These are phyloP conservation scores for Metarhizium brunneum DNA, from an alignment of 2,329 filamentous ascomycete genomes.

Conservation along the genomic window DNA sequence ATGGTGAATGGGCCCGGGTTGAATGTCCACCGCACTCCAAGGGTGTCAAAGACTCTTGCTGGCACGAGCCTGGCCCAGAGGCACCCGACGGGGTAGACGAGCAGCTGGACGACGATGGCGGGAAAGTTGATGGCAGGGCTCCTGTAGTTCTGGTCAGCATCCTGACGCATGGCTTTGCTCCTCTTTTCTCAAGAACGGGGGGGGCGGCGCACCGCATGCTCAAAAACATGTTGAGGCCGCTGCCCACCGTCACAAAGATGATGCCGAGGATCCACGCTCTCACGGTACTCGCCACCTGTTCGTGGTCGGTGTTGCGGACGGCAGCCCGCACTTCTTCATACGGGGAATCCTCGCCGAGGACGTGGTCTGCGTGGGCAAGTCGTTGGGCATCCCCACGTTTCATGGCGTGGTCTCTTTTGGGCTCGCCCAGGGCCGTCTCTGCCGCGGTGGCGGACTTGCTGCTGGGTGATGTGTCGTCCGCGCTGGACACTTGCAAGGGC, in stretches of 20 bases:
- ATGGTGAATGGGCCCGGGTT: too few species aligned
- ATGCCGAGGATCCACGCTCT: slow-evolving; percentile 34
- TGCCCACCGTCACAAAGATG: slow-evolving; percentile 31
- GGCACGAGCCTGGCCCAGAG: slow-evolving; percentile 21
- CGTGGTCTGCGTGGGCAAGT: slow-evolving; percentile 19
- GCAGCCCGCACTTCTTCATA: slow-evolving; percentile 12
- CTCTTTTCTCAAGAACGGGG: too few species aligned
- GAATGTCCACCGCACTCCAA: slow-evolving; percentile 30
- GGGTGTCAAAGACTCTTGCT: slow-evolving; percentile 27
- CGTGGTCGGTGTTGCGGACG: slow-evolving; percentile 26
- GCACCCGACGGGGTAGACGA: slow-evolving; percentile 21
- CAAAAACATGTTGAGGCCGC: slow-evolving; percentile 37
- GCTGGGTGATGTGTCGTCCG: too few species aligned
- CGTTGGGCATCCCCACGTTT: too few species aligned
- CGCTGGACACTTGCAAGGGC: too few species aligned
- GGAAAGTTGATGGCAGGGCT: slow-evolving; percentile 24
- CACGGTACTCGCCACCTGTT: slow-evolving; percentile 22
- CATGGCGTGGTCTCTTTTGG: slow-evolving; percentile 18
- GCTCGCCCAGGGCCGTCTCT: slow-evolving; percentile 15
- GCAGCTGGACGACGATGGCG: slow-evolving; percentile 28
- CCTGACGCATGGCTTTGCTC: too few species aligned
- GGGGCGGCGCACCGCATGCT: slow-evolving; percentile 22
- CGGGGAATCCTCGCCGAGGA: slow-evolving; percentile 15
- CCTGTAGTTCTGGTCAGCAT: too few species aligned
- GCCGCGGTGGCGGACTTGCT: background rate